Evolutionary conservation across 306 rosid species (phyloP), one percentile per base, ranked within the genome.

Genomic region (Trichosanthes cucumerina): DNA sequence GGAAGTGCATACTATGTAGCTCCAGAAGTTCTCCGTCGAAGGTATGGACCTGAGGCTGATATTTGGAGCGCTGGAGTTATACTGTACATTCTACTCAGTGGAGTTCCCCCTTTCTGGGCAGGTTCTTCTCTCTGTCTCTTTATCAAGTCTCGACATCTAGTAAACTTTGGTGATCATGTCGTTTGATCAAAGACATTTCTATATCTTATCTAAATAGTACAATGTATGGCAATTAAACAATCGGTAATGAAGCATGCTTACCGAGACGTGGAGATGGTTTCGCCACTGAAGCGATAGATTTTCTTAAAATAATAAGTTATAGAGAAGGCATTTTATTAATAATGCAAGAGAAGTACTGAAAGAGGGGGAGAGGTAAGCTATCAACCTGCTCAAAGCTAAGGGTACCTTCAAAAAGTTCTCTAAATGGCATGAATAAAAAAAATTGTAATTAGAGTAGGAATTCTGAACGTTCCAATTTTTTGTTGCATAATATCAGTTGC

Each of bases 1-100:
- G 98, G 98, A 59, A 95, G 98, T 87, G 97, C 98, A 41, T 95
- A 91, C 79, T 95, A 95, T 80, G 97, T 95, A 83, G 97, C 98
- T 76, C 98, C 98, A 8, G 98, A 95, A 83, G 96, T 95, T 78
- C 82, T 95, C 53, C 93, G 90, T n/a, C 86, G 85, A 79, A 83
- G 81, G 43, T 95, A 95, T 78, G 98, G 97, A 47, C 89, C 89
- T 7, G 97, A 92, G 83, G 92, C 93, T 80, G 98, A 95, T 87
- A 86, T 90, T 87, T 95, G 98, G 98, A 92, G 98, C 83, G 96
- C 96, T 3, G 98, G 98, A 5, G 85, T 95, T 58, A 95, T 95
- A 78, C 82, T 95, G 26, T 95, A 91, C 85, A 95, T 95, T 88
- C 87, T 95, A 62, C 98, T 95, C 65, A 86, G 96, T 81, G 98